Percentiles rank a stretch among this genome's conserved stretches.
Evolutionary conservation across 129 eudicot genomes (phyloP).

Genomic region (Escallonia herrerae): DNA sequence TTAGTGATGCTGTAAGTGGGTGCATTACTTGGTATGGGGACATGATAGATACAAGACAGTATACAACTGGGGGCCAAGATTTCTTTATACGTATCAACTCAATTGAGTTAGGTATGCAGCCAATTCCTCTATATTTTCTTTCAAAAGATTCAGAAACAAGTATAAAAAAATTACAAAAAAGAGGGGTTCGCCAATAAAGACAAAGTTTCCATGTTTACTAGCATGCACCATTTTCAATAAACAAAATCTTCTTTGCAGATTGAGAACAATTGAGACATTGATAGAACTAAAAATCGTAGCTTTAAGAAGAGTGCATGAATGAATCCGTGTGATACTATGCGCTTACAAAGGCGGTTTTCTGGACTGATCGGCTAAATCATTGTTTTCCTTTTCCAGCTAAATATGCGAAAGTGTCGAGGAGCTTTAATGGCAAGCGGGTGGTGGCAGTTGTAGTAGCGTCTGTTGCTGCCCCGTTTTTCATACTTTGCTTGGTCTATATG

Average conservation of each 20-base stretch:
- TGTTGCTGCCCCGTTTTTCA: constrained; percentile 13
- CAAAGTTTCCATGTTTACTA: too few species aligned
- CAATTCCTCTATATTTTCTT: neutral
- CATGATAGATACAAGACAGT: constrained; percentile 39
- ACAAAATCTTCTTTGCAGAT: too few species aligned
- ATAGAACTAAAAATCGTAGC: too few species aligned
- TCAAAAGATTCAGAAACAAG: too few species aligned
- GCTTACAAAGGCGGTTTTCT: too few species aligned
- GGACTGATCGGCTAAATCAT: too few species aligned
- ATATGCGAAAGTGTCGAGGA: constrained; percentile 16
- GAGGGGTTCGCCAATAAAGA: too few species aligned
- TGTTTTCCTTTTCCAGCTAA: constrained; percentile 23
- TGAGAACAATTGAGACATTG: too few species aligned
- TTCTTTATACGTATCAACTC: constrained; percentile 48
- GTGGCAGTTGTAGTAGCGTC: constrained; percentile 14
- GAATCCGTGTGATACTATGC: too few species aligned
- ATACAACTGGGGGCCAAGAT: constrained; percentile 40
- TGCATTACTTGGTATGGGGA: constrained; percentile 39
- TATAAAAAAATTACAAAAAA: too few species aligned
- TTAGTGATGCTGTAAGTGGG: constrained; percentile 23
- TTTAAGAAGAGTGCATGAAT: too few species aligned
- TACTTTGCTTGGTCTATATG: constrained; percentile 10
- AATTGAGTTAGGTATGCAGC: constrained; percentile 36
- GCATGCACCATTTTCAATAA: too few species aligned
- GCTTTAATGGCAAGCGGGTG: constrained; percentile 6